Evolutionary conservation across 2,329 filamentous ascomycete genomes (phyloP).

Genomic region (Pseudonectria buxi): DNA sequence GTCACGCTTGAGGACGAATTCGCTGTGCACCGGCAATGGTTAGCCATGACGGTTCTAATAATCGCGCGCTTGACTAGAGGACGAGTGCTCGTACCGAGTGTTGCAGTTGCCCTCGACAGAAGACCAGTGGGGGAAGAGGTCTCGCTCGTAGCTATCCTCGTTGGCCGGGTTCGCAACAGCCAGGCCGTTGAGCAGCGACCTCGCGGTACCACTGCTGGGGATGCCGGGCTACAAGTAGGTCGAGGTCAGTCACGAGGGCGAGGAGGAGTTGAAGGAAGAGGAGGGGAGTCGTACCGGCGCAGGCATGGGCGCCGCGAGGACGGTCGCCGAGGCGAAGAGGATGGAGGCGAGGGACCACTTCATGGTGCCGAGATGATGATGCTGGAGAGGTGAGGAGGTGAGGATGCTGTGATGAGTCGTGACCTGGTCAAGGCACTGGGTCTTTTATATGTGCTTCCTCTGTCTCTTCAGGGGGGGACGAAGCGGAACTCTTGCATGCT

Average conservation of each 20-base stretch:
- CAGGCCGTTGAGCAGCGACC: constrained; percentile 50
- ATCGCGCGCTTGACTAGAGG: no score
- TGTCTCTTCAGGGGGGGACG: no score
- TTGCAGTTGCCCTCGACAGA: constrained; percentile 62
- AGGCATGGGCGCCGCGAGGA: constrained; percentile 23
- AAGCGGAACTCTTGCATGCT: no score
- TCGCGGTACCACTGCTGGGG: constrained; percentile 51
- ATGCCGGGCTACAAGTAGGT: constrained; percentile 43
- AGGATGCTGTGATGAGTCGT: not conserved
- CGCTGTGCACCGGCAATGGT: constrained; percentile 35
- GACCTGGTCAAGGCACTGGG: no score
- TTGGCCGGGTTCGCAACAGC: constrained; percentile 50
- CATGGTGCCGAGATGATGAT: constrained; percentile 17
- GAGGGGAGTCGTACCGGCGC: constrained; percentile 1
- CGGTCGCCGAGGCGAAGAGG: constrained; percentile 18
- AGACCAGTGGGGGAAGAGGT: constrained; percentile 66
- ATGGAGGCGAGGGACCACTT: constrained; percentile 24
- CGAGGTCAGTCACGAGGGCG: constrained; percentile 1
- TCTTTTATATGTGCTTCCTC: not conserved
- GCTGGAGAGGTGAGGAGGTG: not conserved
- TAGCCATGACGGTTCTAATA: no score
- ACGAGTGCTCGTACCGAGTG: constrained; percentile 42
- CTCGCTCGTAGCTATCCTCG: constrained; percentile 54
- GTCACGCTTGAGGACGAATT: constrained; percentile 68
- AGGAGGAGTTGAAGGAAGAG: not conserved